Base-by-base conservation (phyloP, 148 eudicot genomes). In the Rhododendron molle region DNA sequence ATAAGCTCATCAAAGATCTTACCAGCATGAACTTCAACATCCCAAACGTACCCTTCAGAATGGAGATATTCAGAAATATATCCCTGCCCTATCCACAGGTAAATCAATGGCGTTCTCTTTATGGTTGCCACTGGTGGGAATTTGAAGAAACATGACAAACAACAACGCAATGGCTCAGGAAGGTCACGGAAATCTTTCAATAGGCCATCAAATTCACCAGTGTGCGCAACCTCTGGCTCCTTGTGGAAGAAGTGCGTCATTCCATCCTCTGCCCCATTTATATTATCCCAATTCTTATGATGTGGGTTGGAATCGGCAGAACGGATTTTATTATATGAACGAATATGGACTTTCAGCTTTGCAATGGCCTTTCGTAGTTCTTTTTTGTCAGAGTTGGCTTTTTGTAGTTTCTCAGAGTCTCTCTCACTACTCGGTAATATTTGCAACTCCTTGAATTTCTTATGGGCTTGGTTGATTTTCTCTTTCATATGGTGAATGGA, bases 1-100 rank as follows among this genome's bases (percentile, higher is more conserved):
- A 86, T 47, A 36, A 89, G 83, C 72, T 47, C 40, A 4, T 84
- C 26, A 23, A 89, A 89, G 40, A 62, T 77, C 16, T 78, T 73
- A 69, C 56, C 83, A 2, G 78, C 88, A 44, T 21, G 26, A 5
- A 54, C 6, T 16, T 54, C 60, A 54, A 54, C 60, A 54, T 54
- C 60, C 60, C 60, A 54, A 54, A 54, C 6, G 1, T 4, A 54
- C 60, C 60, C 60, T 54, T 54, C 60, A 4, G 5, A 3, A 15
- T 16, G 18, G 60, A 16, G 20, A 52, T 52, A 52, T 2, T 15
- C 2, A 26, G 26, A 60, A 15, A 30, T 6, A 73, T 30, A 15
- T 73, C 77, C 40, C 44, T 30, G 21, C 18, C 44, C 77, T 13
- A 73, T 34, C 77, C 77, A 73, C 1, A 5, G 20, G 21, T 73